A percentile compares a stretch with the other conserved stretches of the same genome.
These are phyloP conservation scores for Gillenia trifoliata DNA, from an alignment of 306 rosid genomes.

Conservation along the genomic window DNA sequence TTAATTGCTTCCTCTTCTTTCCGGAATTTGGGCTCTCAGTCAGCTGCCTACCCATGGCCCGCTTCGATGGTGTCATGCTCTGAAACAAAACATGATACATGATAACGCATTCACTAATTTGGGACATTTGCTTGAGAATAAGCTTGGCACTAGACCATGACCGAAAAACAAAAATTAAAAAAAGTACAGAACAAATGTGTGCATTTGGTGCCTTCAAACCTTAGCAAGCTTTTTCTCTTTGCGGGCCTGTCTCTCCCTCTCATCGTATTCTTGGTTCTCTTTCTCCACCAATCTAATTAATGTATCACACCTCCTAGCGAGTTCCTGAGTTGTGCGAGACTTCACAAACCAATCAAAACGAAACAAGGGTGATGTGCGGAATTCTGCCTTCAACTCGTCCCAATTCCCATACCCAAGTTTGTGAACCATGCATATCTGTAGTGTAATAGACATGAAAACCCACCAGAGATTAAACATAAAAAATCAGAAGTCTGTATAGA, in stretches of 20 bases:
- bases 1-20: slow-evolving; percentile 83
- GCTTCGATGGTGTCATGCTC: slow-evolving; percentile 87
- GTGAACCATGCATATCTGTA: slow-evolving; percentile 96
- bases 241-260: slow-evolving; percentile 98
- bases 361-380: slow-evolving; percentile 92
- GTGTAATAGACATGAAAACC: not conserved
- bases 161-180: not conserved
- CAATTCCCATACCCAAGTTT: slow-evolving; percentile 99
- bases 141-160: not conserved
- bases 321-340: slow-evolving; percentile 98
- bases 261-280: slow-evolving; percentile 95
- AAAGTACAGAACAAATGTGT: not conserved
- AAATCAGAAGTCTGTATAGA: too few species aligned
- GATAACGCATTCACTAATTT: not conserved
- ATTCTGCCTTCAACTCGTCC: slow-evolving; percentile 97
- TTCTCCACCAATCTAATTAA: slow-evolving; percentile 90
- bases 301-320: slow-evolving; percentile 97
- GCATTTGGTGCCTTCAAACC: slow-evolving; percentile 33
- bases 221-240: slow-evolving; percentile 98
- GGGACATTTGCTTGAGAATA: not conserved
- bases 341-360: slow-evolving; percentile 99
- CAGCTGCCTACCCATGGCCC: slow-evolving; percentile 57
- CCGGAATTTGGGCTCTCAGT: slow-evolving; percentile 57
- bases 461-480: not conserved
- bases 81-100: slow-evolving; percentile 31